phyloP scores from a whole-genome alignment of 2,329 filamentous ascomycete species.

The Aspergillus puulaauensis region DNA sequence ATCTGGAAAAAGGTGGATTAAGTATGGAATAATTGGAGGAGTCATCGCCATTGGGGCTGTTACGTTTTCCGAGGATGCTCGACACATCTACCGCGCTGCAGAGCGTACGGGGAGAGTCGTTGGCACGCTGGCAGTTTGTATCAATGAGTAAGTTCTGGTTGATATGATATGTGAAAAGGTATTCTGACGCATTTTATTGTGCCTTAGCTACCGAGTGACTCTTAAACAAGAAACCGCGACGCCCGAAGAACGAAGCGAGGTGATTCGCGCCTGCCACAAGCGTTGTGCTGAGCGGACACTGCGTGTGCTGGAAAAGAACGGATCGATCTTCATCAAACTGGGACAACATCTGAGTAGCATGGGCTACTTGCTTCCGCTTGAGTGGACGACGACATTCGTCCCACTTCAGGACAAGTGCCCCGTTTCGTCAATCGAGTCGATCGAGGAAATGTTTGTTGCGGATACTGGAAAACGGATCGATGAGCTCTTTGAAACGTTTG shows the following conservation, averaged over 20 bases:
- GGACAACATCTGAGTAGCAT: constrained; percentile 95
- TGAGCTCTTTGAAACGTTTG: constrained; percentile 85
- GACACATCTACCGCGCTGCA: constrained; percentile 71
- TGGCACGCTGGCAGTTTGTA: constrained; percentile 71
- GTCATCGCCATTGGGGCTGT: constrained; percentile 45
- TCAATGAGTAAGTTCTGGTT: constrained; percentile 74
- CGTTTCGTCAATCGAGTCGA: constrained; percentile 82
- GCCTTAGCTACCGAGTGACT: constrained; percentile 76
- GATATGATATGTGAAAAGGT: not conserved
- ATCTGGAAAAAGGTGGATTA: constrained; percentile 27
- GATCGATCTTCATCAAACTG: constrained; percentile 97
- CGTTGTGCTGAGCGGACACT: constrained; percentile 88
- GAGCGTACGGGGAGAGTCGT: constrained; percentile 79
- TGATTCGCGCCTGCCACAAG: constrained; percentile 82
- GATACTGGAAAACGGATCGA: constrained; percentile 79
- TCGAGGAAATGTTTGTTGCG: constrained; percentile 78
- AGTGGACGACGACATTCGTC: constrained; percentile 96
- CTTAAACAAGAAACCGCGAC: constrained; percentile 68
- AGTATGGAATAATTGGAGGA: constrained; percentile 35
- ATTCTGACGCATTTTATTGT: constrained; percentile 5
- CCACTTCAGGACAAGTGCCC: constrained; percentile 95
- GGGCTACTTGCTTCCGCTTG: constrained; percentile 86
- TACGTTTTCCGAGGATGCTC: constrained; percentile 65
- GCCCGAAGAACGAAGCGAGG: constrained; percentile 62
- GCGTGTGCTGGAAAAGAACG: constrained; percentile 86